Evolutionary conservation across 2,329 filamentous ascomycete genomes (phyloP).

Genomic region (Penicillium sp.): DNA sequence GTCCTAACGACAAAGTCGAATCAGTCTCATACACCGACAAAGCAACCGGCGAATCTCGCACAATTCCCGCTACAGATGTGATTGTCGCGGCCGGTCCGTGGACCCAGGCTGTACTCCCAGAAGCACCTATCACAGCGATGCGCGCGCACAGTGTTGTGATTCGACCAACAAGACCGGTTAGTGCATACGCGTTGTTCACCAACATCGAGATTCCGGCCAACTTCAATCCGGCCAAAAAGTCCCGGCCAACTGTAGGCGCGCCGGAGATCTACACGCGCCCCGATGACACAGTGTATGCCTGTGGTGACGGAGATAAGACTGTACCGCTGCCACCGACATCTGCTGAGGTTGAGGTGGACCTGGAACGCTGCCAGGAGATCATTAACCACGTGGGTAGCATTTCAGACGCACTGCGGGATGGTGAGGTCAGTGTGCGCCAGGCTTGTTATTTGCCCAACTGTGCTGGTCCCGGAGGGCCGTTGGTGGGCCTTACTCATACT

Average conservation of each 20-base stretch:
- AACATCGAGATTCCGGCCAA: conserved; percentile 71
- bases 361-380: conserved; percentile 77
- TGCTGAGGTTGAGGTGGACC: conserved; percentile 73
- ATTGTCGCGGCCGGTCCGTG: conserved; percentile 63
- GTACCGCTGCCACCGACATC: conserved; percentile 74
- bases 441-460: conserved; percentile 88
- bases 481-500: conserved; percentile 73
- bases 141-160: conserved; percentile 65
- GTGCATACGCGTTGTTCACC: conserved; percentile 65
- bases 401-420: conserved; percentile 60
- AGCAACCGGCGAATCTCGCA: conserved; percentile 48
- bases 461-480: conserved; percentile 64
- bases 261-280: conserved; percentile 94
- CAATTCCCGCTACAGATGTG: conserved; percentile 58
- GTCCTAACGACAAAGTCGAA: conserved; percentile 53
- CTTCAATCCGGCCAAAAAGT: conserved; percentile 52
- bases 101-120: conserved; percentile 55
- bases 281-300: conserved; percentile 87
- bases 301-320: conserved; percentile 78
- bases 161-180: conserved; percentile 53
- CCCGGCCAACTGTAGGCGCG: conserved; percentile 64
- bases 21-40: conserved; percentile 64
- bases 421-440: conserved; percentile 72
- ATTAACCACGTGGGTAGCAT: conserved; percentile 68
- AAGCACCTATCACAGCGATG: conserved; percentile 59